phyloP scores from a whole-genome alignment of 129 eudicot species.

The Dittrichia graveolens region DNA sequence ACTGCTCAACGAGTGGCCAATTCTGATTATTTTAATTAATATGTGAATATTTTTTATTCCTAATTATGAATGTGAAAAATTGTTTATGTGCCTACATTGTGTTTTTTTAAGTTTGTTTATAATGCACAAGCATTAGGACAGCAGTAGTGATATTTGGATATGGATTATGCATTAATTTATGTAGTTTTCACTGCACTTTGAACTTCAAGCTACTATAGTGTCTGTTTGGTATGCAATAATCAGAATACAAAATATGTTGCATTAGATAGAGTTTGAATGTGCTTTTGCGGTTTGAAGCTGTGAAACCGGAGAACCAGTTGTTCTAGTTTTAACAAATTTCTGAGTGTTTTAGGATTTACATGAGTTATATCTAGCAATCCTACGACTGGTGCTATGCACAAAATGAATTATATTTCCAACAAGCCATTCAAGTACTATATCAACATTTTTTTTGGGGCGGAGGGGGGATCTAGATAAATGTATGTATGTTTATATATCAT shows the following conservation, averaged over 20 bases:
- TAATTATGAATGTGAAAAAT: background rate
- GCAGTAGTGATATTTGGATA: background rate
- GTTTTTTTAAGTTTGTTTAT: background rate
- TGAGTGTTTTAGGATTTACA: background rate
- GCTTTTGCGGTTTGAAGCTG: background rate
- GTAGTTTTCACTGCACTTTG: background rate
- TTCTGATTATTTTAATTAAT: background rate
- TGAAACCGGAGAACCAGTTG: background rate
- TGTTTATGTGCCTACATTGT: slow-evolving; percentile 16
- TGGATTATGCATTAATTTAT: slow-evolving; percentile 15
- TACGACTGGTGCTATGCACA: no score
- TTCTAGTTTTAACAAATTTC: background rate
- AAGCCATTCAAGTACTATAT: background rate
- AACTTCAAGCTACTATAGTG: background rate
- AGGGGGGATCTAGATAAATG: background rate
- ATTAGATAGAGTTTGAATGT: background rate
- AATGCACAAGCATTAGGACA: background rate
- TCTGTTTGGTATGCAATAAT: background rate
- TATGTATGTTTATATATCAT: background rate
- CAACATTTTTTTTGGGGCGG: no score
- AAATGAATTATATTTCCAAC: background rate
- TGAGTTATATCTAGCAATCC: no score
- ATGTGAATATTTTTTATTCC: background rate
- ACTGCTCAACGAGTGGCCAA: background rate
- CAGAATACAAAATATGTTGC: background rate